Base-by-base conservation (phyloP, 257 asterid genomes). In the Pogostemon cablin region DNA sequence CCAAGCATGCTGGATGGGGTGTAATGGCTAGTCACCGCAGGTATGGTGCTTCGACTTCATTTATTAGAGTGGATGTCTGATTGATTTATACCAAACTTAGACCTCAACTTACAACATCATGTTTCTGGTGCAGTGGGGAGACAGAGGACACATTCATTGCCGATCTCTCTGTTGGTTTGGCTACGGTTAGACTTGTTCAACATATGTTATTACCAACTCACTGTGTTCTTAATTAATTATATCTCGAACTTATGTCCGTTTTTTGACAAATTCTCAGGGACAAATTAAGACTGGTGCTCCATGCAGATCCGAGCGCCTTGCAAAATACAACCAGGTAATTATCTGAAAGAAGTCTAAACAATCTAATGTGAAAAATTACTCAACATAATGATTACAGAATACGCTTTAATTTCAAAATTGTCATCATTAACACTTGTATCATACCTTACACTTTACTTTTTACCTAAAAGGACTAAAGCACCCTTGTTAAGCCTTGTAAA, bases 11-110 rank as follows among this genome's bases (percentile, higher is more conserved):
- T 25, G 98, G 98, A 57, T 93, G 98, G 98, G 98, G 98, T 72
- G 97, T 90, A 41, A 93, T 93, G 98, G 85, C 97, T 79, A 93
- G 98, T 73, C 98, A 93, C 82, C 96, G 98, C 81, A 88, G 96
- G 96, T 90, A 75, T 44, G 69, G 35, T 69, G n/a, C 17, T 7
- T 25, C 25, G 17, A 43, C 40, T 54, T 46, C 7, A 0, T 69
- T 43, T 55, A 52, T 20, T 32, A 6, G 6, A 3, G n/a, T 66
- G 3, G 43, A 50, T 37, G 25, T 56, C 41, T 60, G 5, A 10
- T 49, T 46, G 7, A 38, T 37, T 65, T 67, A 34, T 34, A 11
- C 44, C 10, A 9, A 25, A 32, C 62, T 5, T 3, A 49, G 50
- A 15, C n/a, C 11, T 50, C 5, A 35, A 42, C n/a, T 60, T n/a